These are phyloP conservation scores for Macrolepiota fuliginosa DNA, from an alignment of 768 basidiomycete species.

Conservation along the genomic window DNA sequence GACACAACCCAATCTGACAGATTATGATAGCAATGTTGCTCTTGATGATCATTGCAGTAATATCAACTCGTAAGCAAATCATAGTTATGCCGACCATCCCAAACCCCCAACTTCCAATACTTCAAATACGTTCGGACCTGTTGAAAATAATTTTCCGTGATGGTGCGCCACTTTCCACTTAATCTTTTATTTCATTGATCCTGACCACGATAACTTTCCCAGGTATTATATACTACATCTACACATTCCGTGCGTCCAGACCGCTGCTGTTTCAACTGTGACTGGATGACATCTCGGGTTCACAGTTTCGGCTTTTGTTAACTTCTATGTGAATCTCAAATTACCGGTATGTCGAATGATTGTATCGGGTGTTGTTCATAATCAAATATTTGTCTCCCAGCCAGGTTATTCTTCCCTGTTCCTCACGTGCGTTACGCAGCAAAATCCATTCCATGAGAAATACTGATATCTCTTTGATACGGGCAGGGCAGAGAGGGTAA, in stretches of 20 bases:
- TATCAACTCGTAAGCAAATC: not conserved
- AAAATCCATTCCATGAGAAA: too few relatives aligned
- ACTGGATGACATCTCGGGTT: too few relatives aligned
- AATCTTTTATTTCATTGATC: too few relatives aligned
- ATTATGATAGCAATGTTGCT: not conserved
- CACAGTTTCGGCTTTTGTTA: not conserved
- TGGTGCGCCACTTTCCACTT: not conserved
- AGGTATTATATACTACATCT: slow-evolving; percentile 5
- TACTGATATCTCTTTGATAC: not conserved
- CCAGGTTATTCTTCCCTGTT: not conserved
- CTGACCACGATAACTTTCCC: not conserved
- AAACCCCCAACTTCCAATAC: not conserved
- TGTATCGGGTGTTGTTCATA: too few relatives aligned
- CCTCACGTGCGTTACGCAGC: too few relatives aligned
- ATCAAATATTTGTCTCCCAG: not conserved
- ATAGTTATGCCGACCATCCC: not conserved
- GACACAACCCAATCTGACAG: not conserved
- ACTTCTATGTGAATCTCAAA: not conserved
- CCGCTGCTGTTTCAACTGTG: too few relatives aligned
- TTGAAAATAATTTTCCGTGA: slow-evolving; percentile 1
- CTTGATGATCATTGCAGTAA: not conserved
- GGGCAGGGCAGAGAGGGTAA: not conserved
- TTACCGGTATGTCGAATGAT: not conserved
- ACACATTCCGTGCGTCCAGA: not conserved
- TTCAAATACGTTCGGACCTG: not conserved